phyloP scores from a whole-genome alignment of 805 yeast species.

The Saccharomycopsis fodiens region DNA sequence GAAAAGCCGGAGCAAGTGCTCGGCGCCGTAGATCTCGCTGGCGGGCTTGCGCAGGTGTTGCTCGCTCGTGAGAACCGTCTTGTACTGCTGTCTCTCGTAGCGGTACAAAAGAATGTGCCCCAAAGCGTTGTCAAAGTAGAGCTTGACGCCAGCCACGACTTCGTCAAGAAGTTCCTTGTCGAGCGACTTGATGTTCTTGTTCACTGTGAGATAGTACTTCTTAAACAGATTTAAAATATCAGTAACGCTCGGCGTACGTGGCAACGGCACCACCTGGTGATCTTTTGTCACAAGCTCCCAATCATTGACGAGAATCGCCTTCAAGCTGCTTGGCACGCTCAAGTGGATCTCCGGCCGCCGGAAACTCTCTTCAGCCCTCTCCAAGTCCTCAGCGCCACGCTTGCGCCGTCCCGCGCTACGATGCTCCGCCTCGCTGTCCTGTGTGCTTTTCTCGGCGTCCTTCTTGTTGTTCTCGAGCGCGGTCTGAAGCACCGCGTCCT shows the following conservation, averaged over 20 bases:
- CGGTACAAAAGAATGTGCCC: slow-evolving; percentile 66
- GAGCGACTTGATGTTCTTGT: slow-evolving; percentile 28
- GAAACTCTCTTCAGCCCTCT: slow-evolving; percentile 25
- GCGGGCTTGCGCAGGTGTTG: slow-evolving; percentile 30
- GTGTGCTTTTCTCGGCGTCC: slow-evolving; percentile 12
- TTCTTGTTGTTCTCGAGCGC: slow-evolving; percentile 22
- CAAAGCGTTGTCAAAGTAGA: slow-evolving; percentile 68
- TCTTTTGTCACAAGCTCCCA: slow-evolving; percentile 90
- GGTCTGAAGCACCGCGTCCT: slow-evolving; percentile 35
- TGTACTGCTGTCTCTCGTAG: slow-evolving; percentile 69
- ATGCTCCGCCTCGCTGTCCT: background rate
- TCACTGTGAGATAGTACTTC: slow-evolving; percentile 21
- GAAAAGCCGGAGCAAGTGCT: slow-evolving; percentile 72
- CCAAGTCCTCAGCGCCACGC: slow-evolving; percentile 28
- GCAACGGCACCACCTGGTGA: slow-evolving; percentile 59
- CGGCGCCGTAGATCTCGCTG: slow-evolving; percentile 63
- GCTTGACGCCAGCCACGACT: slow-evolving; percentile 57
- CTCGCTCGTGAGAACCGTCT: slow-evolving; percentile 37
- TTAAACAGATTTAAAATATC: slow-evolving; percentile 49
- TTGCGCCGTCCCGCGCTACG: slow-evolving; percentile 21
- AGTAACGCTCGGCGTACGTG: slow-evolving; percentile 47
- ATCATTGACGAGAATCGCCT: slow-evolving; percentile 74
- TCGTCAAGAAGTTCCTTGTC: slow-evolving; percentile 52
- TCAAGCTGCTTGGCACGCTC: slow-evolving; percentile 57
- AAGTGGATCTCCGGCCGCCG: slow-evolving; percentile 39